These are phyloP conservation scores for Leccinum uliginosum DNA, from an alignment of 768 basidiomycete genomes.

Conservation along the genomic window DNA sequence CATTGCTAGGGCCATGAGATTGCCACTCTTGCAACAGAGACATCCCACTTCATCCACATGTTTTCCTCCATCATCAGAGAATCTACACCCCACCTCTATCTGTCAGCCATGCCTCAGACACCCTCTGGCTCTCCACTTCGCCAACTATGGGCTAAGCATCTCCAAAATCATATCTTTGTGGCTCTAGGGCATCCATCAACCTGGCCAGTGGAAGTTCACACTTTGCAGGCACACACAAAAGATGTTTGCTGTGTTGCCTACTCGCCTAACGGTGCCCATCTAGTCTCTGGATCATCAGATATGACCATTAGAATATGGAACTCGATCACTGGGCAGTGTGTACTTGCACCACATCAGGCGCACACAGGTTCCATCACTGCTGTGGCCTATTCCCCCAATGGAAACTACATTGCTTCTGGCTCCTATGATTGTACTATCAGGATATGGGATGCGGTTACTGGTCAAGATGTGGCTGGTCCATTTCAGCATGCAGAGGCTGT, in stretches of 20 bases:
- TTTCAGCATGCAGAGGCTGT: slow-evolving; percentile 7
- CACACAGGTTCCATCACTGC: not conserved
- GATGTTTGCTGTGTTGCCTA: slow-evolving; percentile 14
- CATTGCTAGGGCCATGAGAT: slow-evolving; percentile 10
- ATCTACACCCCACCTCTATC: slow-evolving; percentile 36
- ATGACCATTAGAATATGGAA: slow-evolving; percentile 19
- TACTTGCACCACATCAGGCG: not conserved
- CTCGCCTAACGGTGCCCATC: slow-evolving; percentile 19
- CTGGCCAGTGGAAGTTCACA: slow-evolving; percentile 19
- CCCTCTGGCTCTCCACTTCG: slow-evolving; percentile 26
- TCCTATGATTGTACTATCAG: slow-evolving; percentile 11
- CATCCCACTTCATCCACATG: slow-evolving; percentile 25
- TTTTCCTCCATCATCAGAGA: slow-evolving; percentile 29
- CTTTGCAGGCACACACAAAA: slow-evolving; percentile 13
- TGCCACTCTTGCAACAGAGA: slow-evolving; percentile 21
- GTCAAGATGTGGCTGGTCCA: slow-evolving; percentile 12
- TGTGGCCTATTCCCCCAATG: slow-evolving; percentile 27
- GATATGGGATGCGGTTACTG: slow-evolving; percentile 19
- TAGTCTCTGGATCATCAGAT: slow-evolving; percentile 26
- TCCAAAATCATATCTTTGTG: slow-evolving; percentile 11
- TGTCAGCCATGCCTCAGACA: slow-evolving; percentile 36
- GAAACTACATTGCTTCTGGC: slow-evolving; percentile 13
- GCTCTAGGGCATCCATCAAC: slow-evolving; percentile 2
- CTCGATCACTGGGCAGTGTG: slow-evolving; percentile 14
- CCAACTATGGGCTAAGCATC: slow-evolving; percentile 20